Base-by-base conservation (phyloP, 306 rosid genomes). In the Pueraria montana region DNA sequence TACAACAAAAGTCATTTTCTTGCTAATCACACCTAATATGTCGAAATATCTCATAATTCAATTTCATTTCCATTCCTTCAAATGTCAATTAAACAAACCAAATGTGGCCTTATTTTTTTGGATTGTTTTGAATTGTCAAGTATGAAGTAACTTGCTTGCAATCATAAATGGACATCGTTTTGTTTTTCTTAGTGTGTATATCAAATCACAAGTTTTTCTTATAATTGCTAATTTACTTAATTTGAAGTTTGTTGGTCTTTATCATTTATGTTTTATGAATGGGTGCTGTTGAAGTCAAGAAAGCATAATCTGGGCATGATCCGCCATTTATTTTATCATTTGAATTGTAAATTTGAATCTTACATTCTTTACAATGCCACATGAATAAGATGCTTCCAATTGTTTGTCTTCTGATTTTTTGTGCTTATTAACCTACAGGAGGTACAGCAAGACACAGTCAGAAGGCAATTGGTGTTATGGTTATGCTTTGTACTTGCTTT, bases 401-500 rank as follows among this genome's bases (percentile, higher is more conserved):
- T 38, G 59, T 49, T 67, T 79, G 36, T 11, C 75, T 49, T 20
- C 6, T 38, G 36, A 72, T 27, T 67, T 78, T 40, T 36, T 11
- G 1, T 38, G 40, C 32, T 56, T 52, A 9, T 16, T 70, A 79
- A 52, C 79, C 73, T 32, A 65, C 24, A 30, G 78, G 95, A 90
- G 84, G 86, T 88, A 2, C 91, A 89, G 52, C 88, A 86, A 40
- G 95, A 89, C 11, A 86, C 89, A 32, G n/a, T n/a, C 11, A 18
- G 12, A 53, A 20, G 49, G 14, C 12, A 72, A 48, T 26, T 34
- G 1, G 21, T 5, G 23, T n/a, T 30, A n/a, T 50, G 64, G 11
- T 73, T 50, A 53, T 53, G 26, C 27, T 50, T 50, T 18, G 26
- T 53, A n/a, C 24, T n/a, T 17, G 59, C 59, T 52, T n/a, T 17